These are phyloP conservation scores for Agapanthus africanus DNA, from an alignment of 106 monocot genomes.

Conservation along the genomic window DNA sequence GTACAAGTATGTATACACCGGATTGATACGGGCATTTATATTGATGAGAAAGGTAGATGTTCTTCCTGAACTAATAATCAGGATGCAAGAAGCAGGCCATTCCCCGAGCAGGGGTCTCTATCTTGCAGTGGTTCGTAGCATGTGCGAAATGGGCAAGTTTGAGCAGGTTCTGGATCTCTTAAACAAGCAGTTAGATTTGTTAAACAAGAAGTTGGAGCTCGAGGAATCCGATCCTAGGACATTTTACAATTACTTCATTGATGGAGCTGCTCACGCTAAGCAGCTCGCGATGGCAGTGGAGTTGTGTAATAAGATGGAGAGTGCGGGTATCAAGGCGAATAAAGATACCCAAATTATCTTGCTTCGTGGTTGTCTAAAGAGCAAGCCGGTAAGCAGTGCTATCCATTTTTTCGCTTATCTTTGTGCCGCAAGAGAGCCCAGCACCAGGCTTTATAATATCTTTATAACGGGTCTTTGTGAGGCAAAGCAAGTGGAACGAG, in stretches of 20 bases:
- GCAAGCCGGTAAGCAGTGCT: conserved; percentile 40
- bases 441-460: conserved; percentile 58
- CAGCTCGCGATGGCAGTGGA: conserved; percentile 45
- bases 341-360: conserved; percentile 44
- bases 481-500: conserved; percentile 46
- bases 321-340: conserved; percentile 38
- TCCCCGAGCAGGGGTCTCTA: conserved; percentile 42
- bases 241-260: conserved; percentile 73
- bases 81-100: conserved; percentile 77
- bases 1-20: conserved; percentile 34
- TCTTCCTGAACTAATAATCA: conserved; percentile 46
- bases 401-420: conserved; percentile 46
- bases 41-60: conserved; percentile 36
- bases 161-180: conserved; percentile 47
- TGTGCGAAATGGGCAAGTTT: conserved; percentile 46
- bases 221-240: conserved; percentile 18
- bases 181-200: conserved; percentile 39
- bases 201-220: conserved; percentile 40
- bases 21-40: conserved; percentile 58
- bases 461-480: conserved; percentile 69
- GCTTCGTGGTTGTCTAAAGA: conserved; percentile 54
- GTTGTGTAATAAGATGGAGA: conserved; percentile 57
- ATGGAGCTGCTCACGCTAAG: conserved; percentile 53
- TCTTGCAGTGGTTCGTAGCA: conserved; percentile 42
- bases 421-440: conserved; percentile 27